Evolutionary conservation across 2,329 filamentous ascomycete genomes (phyloP), one percentile per base, ranked within the genome.

Genomic region (Trichoderma sp.): DNA sequence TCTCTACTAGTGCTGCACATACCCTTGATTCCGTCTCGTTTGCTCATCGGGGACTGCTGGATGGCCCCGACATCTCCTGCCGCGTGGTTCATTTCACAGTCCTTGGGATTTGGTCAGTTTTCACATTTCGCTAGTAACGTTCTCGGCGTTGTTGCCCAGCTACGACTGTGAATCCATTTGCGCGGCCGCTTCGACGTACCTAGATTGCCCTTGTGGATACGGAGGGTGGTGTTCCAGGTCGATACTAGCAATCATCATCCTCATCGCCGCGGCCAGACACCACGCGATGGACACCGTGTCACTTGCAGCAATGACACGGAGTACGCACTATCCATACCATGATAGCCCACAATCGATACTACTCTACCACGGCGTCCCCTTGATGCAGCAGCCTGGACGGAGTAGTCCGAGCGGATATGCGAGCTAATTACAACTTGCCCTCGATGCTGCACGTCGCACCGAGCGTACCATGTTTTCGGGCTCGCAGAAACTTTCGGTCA

Each of bases 141-240:
- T 31, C 31, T 75, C 74, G 67, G 74, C 74, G 67, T 41, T 71
- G 66, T 72, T 72, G 60, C 66, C 67, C 68, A 60, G 62, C 41
- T 66, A 16, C 63, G 74, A 35, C 59, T 16, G 65, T 29, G 35
- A 75, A 29, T n/a, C 53, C 72, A 75, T 62, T 59, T 12, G 56
- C 72, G 62, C 72, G 64, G 64, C 64, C 65, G 64, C 60, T 73
- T 65, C 31, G 60, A 53, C 29, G 62, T 72, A 45, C 67, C 56
- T n/a, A 45, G 38, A 14, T 64, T 50, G 29, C 35, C 53, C 56
- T 35, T 63, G 69, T 62, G 72, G 72, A 21, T 62, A 68, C 53
- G 18, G 33, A 68, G 33, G 38, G 31, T 38, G 56, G 21, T 60
- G 38, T 38, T 68, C 29, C 31, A 35, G 31, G 50, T 21, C 33